phyloP scores from a whole-genome alignment of 768 basidiomycete genomes.

The Rubroboletus satanas region DNA sequence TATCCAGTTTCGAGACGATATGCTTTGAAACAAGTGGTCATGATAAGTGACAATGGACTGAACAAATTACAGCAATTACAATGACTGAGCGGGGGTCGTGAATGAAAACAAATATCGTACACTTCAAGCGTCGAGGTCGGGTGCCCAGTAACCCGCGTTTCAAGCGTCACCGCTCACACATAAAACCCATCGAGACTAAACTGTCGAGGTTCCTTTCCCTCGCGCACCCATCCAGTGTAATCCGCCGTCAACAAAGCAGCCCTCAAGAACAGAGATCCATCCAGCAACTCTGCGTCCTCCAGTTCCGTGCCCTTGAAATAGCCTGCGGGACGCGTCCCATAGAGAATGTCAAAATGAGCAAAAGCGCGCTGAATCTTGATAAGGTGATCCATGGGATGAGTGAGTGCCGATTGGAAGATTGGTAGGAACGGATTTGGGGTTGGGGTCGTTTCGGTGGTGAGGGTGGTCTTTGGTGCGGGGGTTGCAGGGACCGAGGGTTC shows the following conservation, averaged over 20 bases:
- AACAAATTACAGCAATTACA: no score
- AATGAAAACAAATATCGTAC: background rate
- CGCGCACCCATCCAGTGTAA: slow-evolving; percentile 38
- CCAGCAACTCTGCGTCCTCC: slow-evolving; percentile 30
- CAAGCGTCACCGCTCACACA: background rate
- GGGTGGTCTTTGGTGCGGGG: background rate
- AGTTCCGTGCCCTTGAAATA: slow-evolving; percentile 31
- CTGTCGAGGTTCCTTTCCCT: slow-evolving; percentile 27
- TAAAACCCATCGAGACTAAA: slow-evolving; percentile 32
- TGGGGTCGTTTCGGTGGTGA: slow-evolving; percentile 12
- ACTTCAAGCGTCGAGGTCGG: background rate
- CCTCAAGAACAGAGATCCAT: slow-evolving; percentile 36
- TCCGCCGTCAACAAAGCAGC: slow-evolving; percentile 30
- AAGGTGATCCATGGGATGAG: slow-evolving; percentile 34
- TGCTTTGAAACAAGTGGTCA: background rate
- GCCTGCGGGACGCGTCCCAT: slow-evolving; percentile 24
- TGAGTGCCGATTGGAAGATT: slow-evolving; percentile 36
- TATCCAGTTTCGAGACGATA: background rate
- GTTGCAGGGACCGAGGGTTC: slow-evolving; percentile 8
- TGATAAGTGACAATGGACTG: background rate
- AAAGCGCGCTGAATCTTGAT: slow-evolving; percentile 33
- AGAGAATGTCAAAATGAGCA: slow-evolving; percentile 32
- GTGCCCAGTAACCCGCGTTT: no score
- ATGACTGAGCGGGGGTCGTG: background rate
- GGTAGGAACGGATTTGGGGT: slow-evolving; percentile 40